Evolutionary conservation across 257 asterid species (phyloP).

Genomic region (Verbena officinalis): DNA sequence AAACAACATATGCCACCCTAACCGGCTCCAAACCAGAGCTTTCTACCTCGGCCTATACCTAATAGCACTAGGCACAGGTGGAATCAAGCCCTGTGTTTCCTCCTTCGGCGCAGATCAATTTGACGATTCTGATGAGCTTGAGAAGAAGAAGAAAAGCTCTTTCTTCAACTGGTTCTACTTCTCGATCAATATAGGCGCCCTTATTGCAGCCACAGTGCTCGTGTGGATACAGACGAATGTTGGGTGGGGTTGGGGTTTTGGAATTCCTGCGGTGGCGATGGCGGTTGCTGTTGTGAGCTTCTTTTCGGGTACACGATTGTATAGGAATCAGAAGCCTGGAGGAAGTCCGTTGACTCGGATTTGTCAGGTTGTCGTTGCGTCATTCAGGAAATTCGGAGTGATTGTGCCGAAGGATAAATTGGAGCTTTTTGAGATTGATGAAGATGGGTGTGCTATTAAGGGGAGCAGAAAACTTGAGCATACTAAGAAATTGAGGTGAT

Average conservation of each 20-base stretch:
- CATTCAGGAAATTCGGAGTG: constrained; percentile 43
- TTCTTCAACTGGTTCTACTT: constrained; percentile 68
- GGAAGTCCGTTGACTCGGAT: constrained; percentile 72
- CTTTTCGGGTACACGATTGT: constrained; percentile 58
- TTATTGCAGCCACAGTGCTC: constrained; percentile 56
- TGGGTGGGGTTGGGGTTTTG: constrained; percentile 81
- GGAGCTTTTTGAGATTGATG: constrained; percentile 47
- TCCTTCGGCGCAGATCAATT: constrained; percentile 73
- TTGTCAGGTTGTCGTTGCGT: constrained; percentile 57
- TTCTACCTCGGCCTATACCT: constrained; percentile 61
- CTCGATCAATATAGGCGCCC: constrained; percentile 71
- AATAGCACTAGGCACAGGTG: constrained; percentile 69
- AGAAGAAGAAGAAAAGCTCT: constrained; percentile 58
- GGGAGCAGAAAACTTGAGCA: constrained; percentile 73
- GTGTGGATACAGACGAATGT: constrained; percentile 70
- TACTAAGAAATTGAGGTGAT: constrained; percentile 57
- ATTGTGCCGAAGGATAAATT: constrained; percentile 45
- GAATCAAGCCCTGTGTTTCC: constrained; percentile 71
- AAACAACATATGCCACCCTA: constrained; percentile 41
- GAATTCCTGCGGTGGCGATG: constrained; percentile 76
- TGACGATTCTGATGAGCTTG: constrained; percentile 52
- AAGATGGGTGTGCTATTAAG: constrained; percentile 46
- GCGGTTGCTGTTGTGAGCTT: constrained; percentile 60
- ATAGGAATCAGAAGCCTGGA: constrained; percentile 63
- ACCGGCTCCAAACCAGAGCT: constrained; percentile 46